These are phyloP conservation scores for Phalaenopsis aphrodite DNA, from an alignment of 106 monocot species.

Conservation along the genomic window DNA sequence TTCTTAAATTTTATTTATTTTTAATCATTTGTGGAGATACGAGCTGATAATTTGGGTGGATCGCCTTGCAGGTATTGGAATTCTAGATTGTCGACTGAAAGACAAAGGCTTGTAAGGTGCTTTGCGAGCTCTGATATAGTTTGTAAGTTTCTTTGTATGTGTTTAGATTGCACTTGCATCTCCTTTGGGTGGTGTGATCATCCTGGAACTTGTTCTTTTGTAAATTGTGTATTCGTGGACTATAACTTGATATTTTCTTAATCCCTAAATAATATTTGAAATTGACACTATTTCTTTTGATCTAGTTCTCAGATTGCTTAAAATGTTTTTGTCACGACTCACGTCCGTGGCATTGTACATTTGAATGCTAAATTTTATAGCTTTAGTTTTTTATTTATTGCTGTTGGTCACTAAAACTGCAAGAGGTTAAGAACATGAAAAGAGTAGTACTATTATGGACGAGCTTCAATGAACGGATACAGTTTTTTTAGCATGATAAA, in stretches of 20 bases:
- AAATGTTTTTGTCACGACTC: not conserved
- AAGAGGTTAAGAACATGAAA: not conserved
- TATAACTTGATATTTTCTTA: not conserved
- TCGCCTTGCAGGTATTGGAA: conserved; percentile 79
- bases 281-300: not conserved
- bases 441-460: not conserved
- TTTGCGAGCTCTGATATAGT: conserved; percentile 71
- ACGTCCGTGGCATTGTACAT: not conserved
- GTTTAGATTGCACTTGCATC: conserved; percentile 5
- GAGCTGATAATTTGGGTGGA: not conserved
- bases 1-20: not conserved
- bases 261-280: not conserved
- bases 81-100: conserved; percentile 84
- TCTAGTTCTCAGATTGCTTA: not conserved
- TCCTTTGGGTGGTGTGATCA: not conserved
- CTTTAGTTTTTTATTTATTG: not conserved
- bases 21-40: not conserved
- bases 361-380: not conserved
- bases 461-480: not conserved
- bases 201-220: not conserved
- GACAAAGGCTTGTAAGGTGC: conserved; percentile 62
- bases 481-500: not conserved
- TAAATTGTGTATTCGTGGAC: not conserved
- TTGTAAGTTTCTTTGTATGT: conserved; percentile 36
- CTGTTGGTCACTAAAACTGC: not conserved